phyloP scores from a whole-genome alignment of 139 green algal genomes.

The Chlorella vulgaris region DNA sequence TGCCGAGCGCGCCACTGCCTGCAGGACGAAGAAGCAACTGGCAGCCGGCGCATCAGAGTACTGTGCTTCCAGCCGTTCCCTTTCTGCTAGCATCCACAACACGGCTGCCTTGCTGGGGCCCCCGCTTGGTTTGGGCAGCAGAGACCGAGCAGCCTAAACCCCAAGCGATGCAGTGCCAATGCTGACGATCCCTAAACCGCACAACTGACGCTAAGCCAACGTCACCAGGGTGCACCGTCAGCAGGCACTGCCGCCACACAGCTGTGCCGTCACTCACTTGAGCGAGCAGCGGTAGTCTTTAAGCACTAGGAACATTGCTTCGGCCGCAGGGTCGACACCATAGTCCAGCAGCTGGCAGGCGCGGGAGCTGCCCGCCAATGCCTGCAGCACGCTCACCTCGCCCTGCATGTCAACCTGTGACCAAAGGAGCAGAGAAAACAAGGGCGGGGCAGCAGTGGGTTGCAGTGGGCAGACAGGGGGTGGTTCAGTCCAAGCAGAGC shows the following conservation, averaged over 20 bases:
- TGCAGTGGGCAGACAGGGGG: neutral
- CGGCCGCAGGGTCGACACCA: constrained; percentile 53
- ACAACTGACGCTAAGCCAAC: no score
- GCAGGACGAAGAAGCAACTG: neutral
- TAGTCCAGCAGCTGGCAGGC: constrained; percentile 68
- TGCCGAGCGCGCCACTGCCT: constrained; percentile 62
- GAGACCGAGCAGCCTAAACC: no score
- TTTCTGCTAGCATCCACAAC: no score
- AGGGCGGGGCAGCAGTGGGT: neutral
- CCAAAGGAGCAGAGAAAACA: neutral
- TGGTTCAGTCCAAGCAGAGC: neutral
- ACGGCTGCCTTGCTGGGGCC: no score
- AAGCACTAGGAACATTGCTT: constrained; percentile 75
- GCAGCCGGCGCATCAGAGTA: no score
- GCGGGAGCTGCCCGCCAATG: constrained; percentile 32
- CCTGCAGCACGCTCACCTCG: constrained; percentile 75
- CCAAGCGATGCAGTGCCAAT: no score
- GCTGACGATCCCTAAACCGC: no score
- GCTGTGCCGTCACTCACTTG: no score
- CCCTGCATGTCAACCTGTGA: constrained; percentile 69
- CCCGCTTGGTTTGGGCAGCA: no score
- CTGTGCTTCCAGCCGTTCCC: no score
- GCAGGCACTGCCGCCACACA: no score
- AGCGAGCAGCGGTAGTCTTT: constrained; percentile 71
- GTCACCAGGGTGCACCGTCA: no score